Conservation (phyloP, 2,329 filamentous ascomycete species). For the Onygena corvina region DNA sequence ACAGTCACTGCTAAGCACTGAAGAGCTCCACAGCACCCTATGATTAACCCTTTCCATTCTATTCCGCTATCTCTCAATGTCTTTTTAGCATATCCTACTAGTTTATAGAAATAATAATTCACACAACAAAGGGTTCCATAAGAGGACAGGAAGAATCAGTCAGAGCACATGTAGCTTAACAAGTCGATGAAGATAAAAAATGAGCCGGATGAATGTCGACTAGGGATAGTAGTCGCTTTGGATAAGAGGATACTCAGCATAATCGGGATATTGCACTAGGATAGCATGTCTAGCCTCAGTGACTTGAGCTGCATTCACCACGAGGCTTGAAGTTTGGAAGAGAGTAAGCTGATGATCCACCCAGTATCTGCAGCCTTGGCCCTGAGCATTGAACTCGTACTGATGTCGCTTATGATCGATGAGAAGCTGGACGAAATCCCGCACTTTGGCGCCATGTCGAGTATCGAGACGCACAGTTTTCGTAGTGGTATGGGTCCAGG, state of each 20-base stretch:
- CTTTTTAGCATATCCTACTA: constrained; percentile 4
- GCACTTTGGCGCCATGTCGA: constrained; percentile 4
- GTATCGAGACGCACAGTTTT: constrained; percentile 12
- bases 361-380: constrained; percentile 18
- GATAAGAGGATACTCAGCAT: background rate
- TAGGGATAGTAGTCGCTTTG: no score
- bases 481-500: constrained; percentile 5
- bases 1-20: constrained; percentile 54
- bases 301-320: background rate
- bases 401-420: constrained; percentile 16
- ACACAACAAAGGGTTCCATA: no score
- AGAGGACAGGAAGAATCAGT: no score
- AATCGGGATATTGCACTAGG: background rate
- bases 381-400: constrained; percentile 19
- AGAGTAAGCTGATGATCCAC: constrained; percentile 15
- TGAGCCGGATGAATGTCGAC: no score
- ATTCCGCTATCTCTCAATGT: background rate
- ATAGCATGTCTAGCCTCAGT: background rate
- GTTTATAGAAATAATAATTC: background rate
- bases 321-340: constrained; percentile 5
- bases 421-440: constrained; percentile 12
- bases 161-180: no score
- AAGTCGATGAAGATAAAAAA: no score
- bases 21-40: constrained; percentile 25
- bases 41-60: background rate